These are phyloP conservation scores for Populus ilicifolia DNA, from an alignment of 345 rosid species.

Conservation along the genomic window DNA sequence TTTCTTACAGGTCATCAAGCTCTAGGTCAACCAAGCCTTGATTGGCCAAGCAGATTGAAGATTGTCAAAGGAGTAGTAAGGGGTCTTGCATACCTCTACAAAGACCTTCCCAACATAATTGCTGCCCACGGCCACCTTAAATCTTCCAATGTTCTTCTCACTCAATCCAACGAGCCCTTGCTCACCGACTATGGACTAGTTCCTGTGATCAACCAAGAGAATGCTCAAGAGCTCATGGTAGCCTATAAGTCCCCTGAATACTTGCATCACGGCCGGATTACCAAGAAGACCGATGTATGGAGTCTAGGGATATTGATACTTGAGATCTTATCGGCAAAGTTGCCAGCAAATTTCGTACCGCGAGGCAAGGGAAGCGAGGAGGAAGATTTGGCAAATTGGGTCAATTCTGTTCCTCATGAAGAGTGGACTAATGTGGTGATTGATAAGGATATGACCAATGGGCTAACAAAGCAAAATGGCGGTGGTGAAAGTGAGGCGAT, in stretches of 20 bases:
- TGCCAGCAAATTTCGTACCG: constrained; percentile 52
- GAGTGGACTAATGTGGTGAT: constrained; percentile 36
- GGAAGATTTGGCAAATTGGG: constrained; percentile 54
- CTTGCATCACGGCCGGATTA: constrained; percentile 49
- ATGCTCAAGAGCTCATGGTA: constrained; percentile 71
- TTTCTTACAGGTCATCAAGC: constrained; percentile 45
- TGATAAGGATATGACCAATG: constrained; percentile 49
- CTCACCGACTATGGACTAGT: constrained; percentile 66
- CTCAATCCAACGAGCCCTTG: constrained; percentile 49
- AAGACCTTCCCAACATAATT: constrained; percentile 62
- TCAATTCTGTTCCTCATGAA: constrained; percentile 26
- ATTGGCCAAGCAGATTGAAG: constrained; percentile 70
- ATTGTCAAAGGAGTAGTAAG: constrained; percentile 67
- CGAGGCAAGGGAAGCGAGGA: constrained; percentile 34
- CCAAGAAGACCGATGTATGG: constrained; percentile 91
- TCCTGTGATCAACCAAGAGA: constrained; percentile 77
- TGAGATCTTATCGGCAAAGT: constrained; percentile 65
- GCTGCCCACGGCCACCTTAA: constrained; percentile 90
- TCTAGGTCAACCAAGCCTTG: constrained; percentile 46
- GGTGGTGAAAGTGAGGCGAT: constrained; percentile 41
- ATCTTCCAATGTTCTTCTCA: constrained; percentile 76
- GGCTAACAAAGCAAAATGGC: not conserved
- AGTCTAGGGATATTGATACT: constrained; percentile 66
- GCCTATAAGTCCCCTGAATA: constrained; percentile 90
- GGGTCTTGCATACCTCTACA: constrained; percentile 61